Conservation (phyloP, 352 stramenopile species). For the Globisporangium emineosum region DNA sequence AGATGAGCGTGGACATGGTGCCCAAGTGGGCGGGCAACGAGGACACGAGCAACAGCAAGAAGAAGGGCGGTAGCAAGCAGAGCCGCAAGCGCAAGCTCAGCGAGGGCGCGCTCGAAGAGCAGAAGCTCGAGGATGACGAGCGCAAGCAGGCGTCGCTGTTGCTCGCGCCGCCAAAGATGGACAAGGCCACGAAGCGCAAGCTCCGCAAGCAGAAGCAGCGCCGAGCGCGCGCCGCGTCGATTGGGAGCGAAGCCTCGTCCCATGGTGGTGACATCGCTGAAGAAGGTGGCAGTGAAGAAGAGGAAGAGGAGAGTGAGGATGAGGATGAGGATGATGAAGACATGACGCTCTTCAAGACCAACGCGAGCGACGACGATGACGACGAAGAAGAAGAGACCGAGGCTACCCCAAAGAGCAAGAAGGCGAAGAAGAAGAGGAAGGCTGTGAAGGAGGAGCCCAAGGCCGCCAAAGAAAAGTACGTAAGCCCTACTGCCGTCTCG, state of each 20-base stretch:
- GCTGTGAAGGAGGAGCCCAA: constrained; percentile 12
- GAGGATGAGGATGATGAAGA: constrained; percentile 30
- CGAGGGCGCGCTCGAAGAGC: constrained; percentile 72
- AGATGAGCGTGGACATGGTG: constrained; percentile 71
- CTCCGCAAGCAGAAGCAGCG: constrained; percentile 44
- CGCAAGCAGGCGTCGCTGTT: constrained; percentile 63
- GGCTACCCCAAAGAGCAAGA: constrained; percentile 22
- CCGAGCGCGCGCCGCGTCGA: constrained; percentile 38
- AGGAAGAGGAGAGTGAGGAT: constrained; percentile 18
- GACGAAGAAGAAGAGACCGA: constrained; percentile 18
- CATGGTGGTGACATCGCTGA: constrained; percentile 22
- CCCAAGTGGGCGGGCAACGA: constrained; percentile 63
- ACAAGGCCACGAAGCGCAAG: constrained; percentile 37
- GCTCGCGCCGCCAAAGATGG: constrained; percentile 52
- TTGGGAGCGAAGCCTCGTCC: constrained; percentile 27
- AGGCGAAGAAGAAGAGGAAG: constrained; percentile 22
- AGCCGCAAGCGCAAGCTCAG: constrained; percentile 83
- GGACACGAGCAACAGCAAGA: constrained; percentile 22
- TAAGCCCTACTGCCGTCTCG: not conserved
- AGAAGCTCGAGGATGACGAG: constrained; percentile 62
- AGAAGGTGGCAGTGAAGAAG: constrained; percentile 22
- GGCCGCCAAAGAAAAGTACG: constrained; percentile 29
- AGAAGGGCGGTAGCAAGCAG: constrained; percentile 60
- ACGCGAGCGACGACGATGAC: constrained; percentile 14
- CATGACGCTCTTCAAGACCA: constrained; percentile 58